Evolutionary conservation across 1,139 yeast species (phyloP).

Genomic region (Arxiozyma bovina): DNA sequence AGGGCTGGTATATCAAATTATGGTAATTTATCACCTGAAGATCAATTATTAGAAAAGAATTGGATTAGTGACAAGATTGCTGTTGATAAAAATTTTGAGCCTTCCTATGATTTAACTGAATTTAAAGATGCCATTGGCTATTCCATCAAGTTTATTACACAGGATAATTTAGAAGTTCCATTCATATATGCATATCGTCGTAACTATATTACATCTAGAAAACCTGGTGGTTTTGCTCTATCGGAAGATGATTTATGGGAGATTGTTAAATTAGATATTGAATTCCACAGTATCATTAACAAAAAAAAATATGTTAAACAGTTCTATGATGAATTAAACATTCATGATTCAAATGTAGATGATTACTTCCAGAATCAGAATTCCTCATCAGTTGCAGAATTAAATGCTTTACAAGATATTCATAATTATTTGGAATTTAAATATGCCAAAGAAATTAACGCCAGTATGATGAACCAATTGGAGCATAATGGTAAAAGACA

Average conservation of each 20-base stretch:
- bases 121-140: conserved; percentile 65
- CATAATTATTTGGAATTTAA: conserved; percentile 77
- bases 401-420: conserved; percentile 58
- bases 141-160: conserved; percentile 69
- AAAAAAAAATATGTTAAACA: conserved; percentile 59
- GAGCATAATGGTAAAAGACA: conserved; percentile 45
- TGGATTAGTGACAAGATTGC: conserved; percentile 64
- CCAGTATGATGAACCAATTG: conserved; percentile 31
- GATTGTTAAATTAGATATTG: conserved; percentile 76
- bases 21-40: conserved; percentile 54
- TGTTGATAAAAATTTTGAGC: conserved; percentile 42
- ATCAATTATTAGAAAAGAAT: conserved; percentile 58
- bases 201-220: conserved; percentile 57
- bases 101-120: conserved; percentile 44
- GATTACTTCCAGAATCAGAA: conserved; percentile 47
- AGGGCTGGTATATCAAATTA: conserved; percentile 57
- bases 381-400: conserved; percentile 52
- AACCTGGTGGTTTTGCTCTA: conserved; percentile 45
- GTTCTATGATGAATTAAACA: conserved; percentile 46
- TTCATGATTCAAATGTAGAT: conserved; percentile 55
- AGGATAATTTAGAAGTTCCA: conserved; percentile 86
- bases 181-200: conserved; percentile 93
- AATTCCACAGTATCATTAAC: conserved; percentile 76
- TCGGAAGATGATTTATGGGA: conserved; percentile 90
- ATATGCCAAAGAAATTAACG: conserved; percentile 64